Conservation (phyloP, 2,329 filamentous ascomycete genomes). For the Atkinsonella hypoxylon region DNA sequence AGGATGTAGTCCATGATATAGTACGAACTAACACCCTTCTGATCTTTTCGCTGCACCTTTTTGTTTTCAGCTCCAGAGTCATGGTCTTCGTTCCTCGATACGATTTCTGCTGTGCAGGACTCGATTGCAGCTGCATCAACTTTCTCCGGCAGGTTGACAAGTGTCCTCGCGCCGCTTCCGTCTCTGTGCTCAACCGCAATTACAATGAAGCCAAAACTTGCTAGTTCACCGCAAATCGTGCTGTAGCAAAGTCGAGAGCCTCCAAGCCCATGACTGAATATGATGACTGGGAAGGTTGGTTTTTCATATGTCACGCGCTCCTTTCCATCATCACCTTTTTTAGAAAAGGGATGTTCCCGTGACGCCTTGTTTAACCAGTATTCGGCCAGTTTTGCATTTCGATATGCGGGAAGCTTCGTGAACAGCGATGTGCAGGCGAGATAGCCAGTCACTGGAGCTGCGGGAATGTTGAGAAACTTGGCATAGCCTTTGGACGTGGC, state of each 20-base stretch:
- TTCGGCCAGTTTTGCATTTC: slow-evolving; percentile 46
- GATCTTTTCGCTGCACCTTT: slow-evolving; percentile 17
- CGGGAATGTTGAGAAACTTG: slow-evolving; percentile 43
- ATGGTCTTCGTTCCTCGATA: slow-evolving; percentile 11
- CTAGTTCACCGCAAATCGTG: slow-evolving; percentile 52
- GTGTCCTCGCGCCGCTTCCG: slow-evolving; percentile 48
- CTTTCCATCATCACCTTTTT: slow-evolving; percentile 12
- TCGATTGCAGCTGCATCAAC: slow-evolving; percentile 21
- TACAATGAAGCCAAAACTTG: slow-evolving; percentile 53
- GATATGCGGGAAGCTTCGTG: slow-evolving; percentile 52
- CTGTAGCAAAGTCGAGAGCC: slow-evolving; percentile 52
- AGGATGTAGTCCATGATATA: slow-evolving; percentile 52
- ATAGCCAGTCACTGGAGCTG: slow-evolving; percentile 35
- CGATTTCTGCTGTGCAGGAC: slow-evolving; percentile 16
- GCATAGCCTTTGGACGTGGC: slow-evolving; percentile 48
- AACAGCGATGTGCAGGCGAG: slow-evolving; percentile 48
- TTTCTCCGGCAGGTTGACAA: slow-evolving; percentile 41
- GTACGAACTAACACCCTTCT: slow-evolving; percentile 19
- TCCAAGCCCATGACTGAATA: slow-evolving; percentile 56
- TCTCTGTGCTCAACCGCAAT: slow-evolving; percentile 54
- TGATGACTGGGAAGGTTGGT: slow-evolving; percentile 46
- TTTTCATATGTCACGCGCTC: slow-evolving; percentile 14
- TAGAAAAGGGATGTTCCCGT: slow-evolving; percentile 21
- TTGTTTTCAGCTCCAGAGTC: slow-evolving; percentile 19
- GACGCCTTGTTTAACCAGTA: slow-evolving; percentile 36